A percentile compares a stretch with the other conserved stretches of the same genome.
phyloP scores from a whole-genome alignment of 352 stramenopile genomes.

The Pythium aquatile region DNA sequence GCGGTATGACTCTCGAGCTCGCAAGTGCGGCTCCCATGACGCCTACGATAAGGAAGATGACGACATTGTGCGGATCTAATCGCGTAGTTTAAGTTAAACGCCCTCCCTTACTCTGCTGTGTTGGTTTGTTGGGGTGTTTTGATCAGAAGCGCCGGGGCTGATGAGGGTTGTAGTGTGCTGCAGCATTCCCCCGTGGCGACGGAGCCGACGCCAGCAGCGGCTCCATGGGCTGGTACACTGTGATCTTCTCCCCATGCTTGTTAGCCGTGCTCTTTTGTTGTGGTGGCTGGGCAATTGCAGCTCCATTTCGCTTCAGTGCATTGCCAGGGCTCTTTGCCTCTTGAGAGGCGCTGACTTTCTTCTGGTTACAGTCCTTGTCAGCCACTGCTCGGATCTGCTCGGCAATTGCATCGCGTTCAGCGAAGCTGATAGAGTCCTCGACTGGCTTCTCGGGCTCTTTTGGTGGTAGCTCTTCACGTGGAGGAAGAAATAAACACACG shows the following conservation, averaged over 20 bases:
- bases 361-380: constrained; percentile 4
- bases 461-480: not conserved
- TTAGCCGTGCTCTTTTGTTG: not conserved
- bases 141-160: constrained; percentile 10
- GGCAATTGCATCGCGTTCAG: constrained; percentile 21
- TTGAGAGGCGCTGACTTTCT: not conserved
- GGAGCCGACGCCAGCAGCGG: not conserved
- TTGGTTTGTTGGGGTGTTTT: no score
- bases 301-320: constrained; percentile 19
- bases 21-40: constrained; percentile 21
- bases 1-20: constrained; percentile 35
- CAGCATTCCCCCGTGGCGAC: not conserved
- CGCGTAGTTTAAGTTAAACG: not conserved
- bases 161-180: not conserved
- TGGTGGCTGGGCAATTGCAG: constrained; percentile 11
- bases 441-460: not conserved
- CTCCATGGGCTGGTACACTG: constrained; percentile 20
- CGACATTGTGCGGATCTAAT: constrained; percentile 24
- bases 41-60: constrained; percentile 23
- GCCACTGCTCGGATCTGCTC: constrained; percentile 18
- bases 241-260: constrained; percentile 23
- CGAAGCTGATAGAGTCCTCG: not conserved
- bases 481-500: constrained; percentile 21
- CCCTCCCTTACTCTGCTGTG: no score
- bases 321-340: not conserved